phyloP scores from a whole-genome alignment of 2,329 filamentous ascomycete species.

The Epichloe gansuensis region DNA sequence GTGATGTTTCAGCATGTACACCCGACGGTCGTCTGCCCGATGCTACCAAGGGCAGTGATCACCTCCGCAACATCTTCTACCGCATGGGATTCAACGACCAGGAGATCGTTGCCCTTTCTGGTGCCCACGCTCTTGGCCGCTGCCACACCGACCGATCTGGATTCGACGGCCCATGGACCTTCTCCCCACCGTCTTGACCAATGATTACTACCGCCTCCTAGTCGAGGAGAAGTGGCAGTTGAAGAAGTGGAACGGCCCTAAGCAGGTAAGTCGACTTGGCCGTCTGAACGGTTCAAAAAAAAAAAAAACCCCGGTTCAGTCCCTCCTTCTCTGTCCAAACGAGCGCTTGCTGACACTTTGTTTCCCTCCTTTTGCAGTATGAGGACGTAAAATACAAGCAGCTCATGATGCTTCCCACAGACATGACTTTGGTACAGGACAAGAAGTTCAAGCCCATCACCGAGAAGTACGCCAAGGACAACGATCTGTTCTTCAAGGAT shows the following conservation, averaged over 20 bases:
- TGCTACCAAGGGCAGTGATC: constrained; percentile 61
- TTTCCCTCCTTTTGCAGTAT: constrained; percentile 42
- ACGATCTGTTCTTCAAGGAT: constrained; percentile 85
- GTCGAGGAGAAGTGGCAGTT: constrained; percentile 85
- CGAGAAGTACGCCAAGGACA: constrained; percentile 83
- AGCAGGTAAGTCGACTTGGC: constrained; percentile 37
- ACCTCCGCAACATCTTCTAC: constrained; percentile 84
- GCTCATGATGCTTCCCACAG: constrained; percentile 95
- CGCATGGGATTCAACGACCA: constrained; percentile 98
- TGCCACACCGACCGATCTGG: constrained; percentile 84
- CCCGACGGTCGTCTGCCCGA: constrained; percentile 84
- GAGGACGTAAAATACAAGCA: constrained; percentile 78
- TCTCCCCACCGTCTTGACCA: constrained; percentile 82
- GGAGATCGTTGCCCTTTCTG: constrained; percentile 83
- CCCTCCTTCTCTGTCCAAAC: constrained; percentile 4
- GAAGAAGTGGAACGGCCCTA: constrained; percentile 84
- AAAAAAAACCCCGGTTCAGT: background rate
- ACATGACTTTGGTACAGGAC: constrained; percentile 79
- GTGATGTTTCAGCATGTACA: constrained; percentile 73
- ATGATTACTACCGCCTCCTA: constrained; percentile 86
- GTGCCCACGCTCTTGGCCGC: constrained; percentile 78
- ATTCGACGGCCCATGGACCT: constrained; percentile 83
- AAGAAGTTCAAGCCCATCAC: constrained; percentile 72
- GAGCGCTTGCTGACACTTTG: constrained; percentile 6
- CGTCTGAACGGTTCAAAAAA: background rate